Percentiles rank a stretch among this genome's conserved stretches.
phyloP scores from a whole-genome alignment of 2,329 filamentous ascomycete genomes.

The Cladosporium oxysporum region DNA sequence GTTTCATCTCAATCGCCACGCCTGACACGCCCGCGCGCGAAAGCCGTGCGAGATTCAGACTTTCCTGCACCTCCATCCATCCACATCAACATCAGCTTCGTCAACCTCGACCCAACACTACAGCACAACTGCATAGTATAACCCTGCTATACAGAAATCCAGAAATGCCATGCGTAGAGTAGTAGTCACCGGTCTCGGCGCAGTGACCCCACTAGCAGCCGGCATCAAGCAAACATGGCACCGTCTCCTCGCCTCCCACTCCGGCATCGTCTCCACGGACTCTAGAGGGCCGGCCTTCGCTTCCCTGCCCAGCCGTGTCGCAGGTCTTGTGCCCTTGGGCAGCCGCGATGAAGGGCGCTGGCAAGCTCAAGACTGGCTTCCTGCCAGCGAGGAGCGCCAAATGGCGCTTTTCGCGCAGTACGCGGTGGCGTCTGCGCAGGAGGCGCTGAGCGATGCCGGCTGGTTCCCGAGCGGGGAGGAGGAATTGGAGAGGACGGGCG shows the following conservation, averaged over 20 bases:
- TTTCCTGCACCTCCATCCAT: neutral
- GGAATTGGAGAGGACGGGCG: constrained; percentile 75
- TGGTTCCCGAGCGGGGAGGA: constrained; percentile 66
- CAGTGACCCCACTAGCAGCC: constrained; percentile 46
- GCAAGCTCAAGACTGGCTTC: constrained; percentile 51
- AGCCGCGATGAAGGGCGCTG: constrained; percentile 45
- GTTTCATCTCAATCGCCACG: neutral
- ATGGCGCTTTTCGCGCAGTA: constrained; percentile 94
- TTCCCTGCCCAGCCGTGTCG: constrained; percentile 79
- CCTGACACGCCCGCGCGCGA: neutral
- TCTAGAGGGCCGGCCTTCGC: constrained; percentile 64
- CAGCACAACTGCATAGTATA: neutral
- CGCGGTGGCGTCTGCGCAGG: constrained; percentile 79
- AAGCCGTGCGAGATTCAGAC: neutral
- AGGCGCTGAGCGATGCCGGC: constrained; percentile 79
- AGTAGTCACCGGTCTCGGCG: constrained; percentile 52
- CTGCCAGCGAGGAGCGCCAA: constrained; percentile 63
- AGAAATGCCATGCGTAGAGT: constrained; percentile 51
- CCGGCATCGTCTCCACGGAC: constrained; percentile 75
- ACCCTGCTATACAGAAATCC: constrained; percentile 2
- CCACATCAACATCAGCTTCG: neutral
- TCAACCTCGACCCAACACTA: neutral
- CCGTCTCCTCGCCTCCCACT: constrained; percentile 75
- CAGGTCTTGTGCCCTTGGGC: constrained; percentile 73
- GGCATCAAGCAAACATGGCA: constrained; percentile 71